Conservation (phyloP, 176 grass and related monocot genomes). For the Bothriochloa decipiens region DNA sequence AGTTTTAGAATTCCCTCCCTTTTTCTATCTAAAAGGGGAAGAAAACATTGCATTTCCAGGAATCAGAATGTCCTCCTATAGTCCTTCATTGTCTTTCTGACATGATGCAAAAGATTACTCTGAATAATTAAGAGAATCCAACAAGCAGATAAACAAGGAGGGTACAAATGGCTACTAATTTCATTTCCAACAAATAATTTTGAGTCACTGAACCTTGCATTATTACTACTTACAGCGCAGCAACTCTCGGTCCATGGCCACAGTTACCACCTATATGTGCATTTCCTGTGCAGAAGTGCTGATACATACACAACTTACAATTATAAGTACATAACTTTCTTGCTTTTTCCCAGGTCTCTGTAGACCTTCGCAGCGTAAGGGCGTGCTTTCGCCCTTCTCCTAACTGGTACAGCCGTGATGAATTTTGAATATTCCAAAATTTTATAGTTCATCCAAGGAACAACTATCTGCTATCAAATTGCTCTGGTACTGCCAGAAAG, state of each 20-base stretch:
- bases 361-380: not conserved
- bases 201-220: not conserved
- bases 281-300: not conserved
- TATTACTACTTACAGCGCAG: not conserved
- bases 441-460: not conserved
- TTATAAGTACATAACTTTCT: not conserved
- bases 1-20: not conserved
- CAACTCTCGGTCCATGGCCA: not conserved
- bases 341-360: not conserved
- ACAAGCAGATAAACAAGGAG: not conserved
- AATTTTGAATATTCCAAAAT: conserved; percentile 16
- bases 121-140: not conserved
- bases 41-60: not conserved
- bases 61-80: not conserved
- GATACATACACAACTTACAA: not conserved
- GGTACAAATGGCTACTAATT: not conserved
- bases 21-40: not conserved
- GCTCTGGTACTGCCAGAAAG: conserved; percentile 48
- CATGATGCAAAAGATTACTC: not conserved
- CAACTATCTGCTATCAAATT: conserved; percentile 22
- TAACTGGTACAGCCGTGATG: not conserved
- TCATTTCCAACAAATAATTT: conserved; percentile 5
- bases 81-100: not conserved
- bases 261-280: not conserved
- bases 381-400: not conserved